Conservation (phyloP, 495 filamentous ascomycete species). For the Opeltia flavorubescens region DNA sequence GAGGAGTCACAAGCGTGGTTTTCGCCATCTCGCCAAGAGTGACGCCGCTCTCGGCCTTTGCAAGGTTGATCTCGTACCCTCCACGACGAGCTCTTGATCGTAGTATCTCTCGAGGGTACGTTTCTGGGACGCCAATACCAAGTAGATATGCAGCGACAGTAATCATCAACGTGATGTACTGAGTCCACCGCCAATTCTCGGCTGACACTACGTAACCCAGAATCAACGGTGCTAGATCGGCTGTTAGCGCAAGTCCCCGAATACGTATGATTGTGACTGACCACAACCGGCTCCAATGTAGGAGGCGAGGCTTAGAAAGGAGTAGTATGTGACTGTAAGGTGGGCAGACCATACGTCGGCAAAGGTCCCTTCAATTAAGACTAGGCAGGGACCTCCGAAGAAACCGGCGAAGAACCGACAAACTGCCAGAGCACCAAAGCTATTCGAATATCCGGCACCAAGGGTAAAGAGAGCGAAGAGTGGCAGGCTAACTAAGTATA, state of each 20-base stretch:
- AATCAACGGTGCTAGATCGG: constrained; percentile 22
- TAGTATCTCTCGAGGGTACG: constrained; percentile 27
- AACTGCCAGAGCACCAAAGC: constrained; percentile 20
- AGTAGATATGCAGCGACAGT: constrained; percentile 19
- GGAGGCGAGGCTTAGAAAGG: constrained; percentile 21
- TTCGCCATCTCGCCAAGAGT: constrained; percentile 20
- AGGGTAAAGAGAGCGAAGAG: constrained; percentile 24
- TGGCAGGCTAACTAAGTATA: constrained; percentile 22
- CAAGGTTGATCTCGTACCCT: constrained; percentile 12
- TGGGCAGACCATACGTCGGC: constrained; percentile 28
- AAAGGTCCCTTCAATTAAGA: constrained; percentile 31
- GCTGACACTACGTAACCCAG: constrained; percentile 21
- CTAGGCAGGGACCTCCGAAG: constrained; percentile 27
- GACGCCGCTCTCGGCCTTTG: constrained; percentile 15
- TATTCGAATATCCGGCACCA: constrained; percentile 20
- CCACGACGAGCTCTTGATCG: constrained; percentile 20
- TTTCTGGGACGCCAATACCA: constrained; percentile 25
- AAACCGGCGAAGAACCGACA: constrained; percentile 31
- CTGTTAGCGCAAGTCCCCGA: not conserved
- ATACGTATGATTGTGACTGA: constrained; percentile 4
- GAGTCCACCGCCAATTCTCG: constrained; percentile 27
- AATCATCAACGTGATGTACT: constrained; percentile 23
- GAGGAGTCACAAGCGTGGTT: constrained; percentile 23
- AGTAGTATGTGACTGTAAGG: constrained; percentile 22
- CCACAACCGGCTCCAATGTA: constrained; percentile 24